These are phyloP conservation scores for Croton setiger DNA, from an alignment of 441 rosid species.

Conservation along the genomic window DNA sequence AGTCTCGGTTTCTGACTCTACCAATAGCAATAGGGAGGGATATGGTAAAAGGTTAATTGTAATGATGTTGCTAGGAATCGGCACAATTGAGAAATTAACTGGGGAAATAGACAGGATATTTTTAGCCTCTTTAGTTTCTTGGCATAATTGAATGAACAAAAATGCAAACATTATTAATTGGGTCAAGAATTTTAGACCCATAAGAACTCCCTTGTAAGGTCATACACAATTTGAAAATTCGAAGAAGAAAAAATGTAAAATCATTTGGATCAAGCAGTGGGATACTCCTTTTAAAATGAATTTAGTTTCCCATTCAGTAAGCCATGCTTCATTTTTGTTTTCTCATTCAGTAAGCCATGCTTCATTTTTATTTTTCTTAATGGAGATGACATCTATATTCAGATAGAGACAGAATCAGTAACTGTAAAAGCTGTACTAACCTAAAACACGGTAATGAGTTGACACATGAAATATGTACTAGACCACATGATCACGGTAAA, in stretches of 20 bases:
- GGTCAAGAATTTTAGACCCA: not conserved
- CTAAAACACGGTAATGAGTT: not conserved
- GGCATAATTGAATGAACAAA: constrained; percentile 1
- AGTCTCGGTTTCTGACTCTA: not conserved
- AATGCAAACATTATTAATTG: not conserved
- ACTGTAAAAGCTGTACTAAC: not conserved
- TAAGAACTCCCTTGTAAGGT: too few species aligned
- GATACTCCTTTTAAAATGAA: not conserved
- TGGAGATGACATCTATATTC: not conserved
- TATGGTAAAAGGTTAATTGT: not conserved
- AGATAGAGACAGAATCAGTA: not conserved
- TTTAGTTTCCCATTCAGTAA: not conserved
- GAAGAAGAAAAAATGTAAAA: not conserved
- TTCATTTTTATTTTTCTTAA: not conserved
- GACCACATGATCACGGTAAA: not conserved
- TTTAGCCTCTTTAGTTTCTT: not conserved
- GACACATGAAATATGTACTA: not conserved
- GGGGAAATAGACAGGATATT: not conserved
- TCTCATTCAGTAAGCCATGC: not conserved
- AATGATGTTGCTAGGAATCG: not conserved
- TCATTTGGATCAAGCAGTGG: not conserved
- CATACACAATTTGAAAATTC: not conserved
- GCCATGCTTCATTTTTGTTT: not conserved
- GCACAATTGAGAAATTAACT: not conserved
- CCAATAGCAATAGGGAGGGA: not conserved